Evolutionary conservation across 192 early-diverging fungal species (phyloP).

Genomic region (Coemansia sp.): DNA sequence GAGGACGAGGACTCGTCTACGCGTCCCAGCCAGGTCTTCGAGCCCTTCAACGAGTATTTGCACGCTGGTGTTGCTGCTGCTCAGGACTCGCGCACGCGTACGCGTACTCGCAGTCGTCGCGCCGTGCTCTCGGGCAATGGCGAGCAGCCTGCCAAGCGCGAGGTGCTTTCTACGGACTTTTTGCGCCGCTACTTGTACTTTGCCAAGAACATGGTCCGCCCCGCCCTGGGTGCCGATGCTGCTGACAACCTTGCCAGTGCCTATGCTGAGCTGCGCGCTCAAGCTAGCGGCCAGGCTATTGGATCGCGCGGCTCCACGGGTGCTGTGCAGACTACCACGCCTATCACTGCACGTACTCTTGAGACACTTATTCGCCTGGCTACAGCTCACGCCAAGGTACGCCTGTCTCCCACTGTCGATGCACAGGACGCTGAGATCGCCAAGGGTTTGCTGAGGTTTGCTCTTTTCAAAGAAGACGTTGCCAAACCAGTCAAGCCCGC

Average conservation of each 20-base stretch:
- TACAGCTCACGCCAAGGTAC: conserved; percentile 94
- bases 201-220: conserved; percentile 85
- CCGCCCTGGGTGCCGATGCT: conserved; percentile 80
- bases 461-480: conserved; percentile 85
- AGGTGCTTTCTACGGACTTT: conserved; percentile 84
- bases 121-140: conserved; percentile 24
- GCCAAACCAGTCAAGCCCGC: conserved; percentile 51
- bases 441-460: conserved; percentile 81
- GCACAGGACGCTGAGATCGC: conserved; percentile 87
- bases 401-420: conserved; percentile 81
- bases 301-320: conserved; percentile 57
- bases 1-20: conserved; percentile 58
- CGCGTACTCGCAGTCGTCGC: conserved; percentile 37
- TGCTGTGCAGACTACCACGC: conserved; percentile 84
- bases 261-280: conserved; percentile 85
- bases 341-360: conserved; percentile 97
- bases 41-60: conserved; percentile 85
- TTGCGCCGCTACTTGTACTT: conserved; percentile 96
- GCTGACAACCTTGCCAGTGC: conserved; percentile 80
- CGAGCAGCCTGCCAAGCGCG: conserved; percentile 51
- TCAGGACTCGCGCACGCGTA: conserved; percentile 14
- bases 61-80: conserved; percentile 73
- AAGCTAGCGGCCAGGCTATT: conserved; percentile 60
- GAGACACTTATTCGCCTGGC: conserved; percentile 97
- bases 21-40: conserved; percentile 74